Conservation (phyloP, 495 filamentous ascomycete genomes). For the Poronia punctata region DNA sequence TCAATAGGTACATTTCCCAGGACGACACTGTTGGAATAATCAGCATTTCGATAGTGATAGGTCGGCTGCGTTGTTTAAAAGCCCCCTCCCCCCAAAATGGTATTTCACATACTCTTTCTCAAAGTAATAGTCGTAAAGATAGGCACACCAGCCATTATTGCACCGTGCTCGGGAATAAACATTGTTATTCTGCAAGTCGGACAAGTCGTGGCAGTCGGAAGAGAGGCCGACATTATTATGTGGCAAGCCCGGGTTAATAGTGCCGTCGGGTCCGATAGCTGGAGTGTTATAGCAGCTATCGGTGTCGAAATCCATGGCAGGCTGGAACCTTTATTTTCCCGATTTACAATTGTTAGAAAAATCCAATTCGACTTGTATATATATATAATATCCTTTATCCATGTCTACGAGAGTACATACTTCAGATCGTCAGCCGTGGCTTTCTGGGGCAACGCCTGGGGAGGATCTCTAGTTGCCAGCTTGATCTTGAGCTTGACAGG, state of each 20-base stretch:
- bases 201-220: slow-evolving; percentile 30
- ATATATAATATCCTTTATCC: neutral
- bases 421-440: slow-evolving; percentile 35
- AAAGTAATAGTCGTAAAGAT: slow-evolving; percentile 43
- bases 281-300: slow-evolving; percentile 44
- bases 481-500: slow-evolving; percentile 13
- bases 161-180: slow-evolving; percentile 39
- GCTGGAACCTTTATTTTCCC: slow-evolving; percentile 27
- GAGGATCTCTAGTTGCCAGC: slow-evolving; percentile 18
- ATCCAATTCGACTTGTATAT: neutral
- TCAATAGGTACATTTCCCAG: slow-evolving; percentile 25
- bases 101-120: slow-evolving; percentile 41
- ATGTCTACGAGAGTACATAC: too few species aligned
- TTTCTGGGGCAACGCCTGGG: slow-evolving; percentile 31
- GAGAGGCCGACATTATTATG: slow-evolving; percentile 25
- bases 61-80: too few species aligned
- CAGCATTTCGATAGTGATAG: neutral
- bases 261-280: slow-evolving; percentile 31
- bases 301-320: slow-evolving; percentile 39
- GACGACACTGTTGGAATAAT: slow-evolving; percentile 14
- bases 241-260: slow-evolving; percentile 30
- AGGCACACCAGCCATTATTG: slow-evolving; percentile 39
- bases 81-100: too few species aligned
- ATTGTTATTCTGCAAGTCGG: slow-evolving; percentile 39
- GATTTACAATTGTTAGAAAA: neutral